These are phyloP conservation scores for Thelonectria discophora DNA, from an alignment of 2,329 filamentous ascomycete genomes.

Conservation along the genomic window DNA sequence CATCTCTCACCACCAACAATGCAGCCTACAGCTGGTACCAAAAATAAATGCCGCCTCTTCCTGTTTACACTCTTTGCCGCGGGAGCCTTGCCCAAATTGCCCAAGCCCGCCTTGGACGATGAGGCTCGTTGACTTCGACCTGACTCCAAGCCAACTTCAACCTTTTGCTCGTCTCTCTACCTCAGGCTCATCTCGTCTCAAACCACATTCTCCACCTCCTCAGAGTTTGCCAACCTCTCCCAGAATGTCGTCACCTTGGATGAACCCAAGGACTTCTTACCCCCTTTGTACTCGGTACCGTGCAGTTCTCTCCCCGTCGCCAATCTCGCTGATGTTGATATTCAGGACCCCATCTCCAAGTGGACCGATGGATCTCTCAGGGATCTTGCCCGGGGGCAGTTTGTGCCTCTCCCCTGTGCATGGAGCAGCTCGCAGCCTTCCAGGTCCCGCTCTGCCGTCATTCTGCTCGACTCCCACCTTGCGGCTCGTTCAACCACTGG, in stretches of 20 bases:
- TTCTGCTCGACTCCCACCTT: constrained; percentile 18
- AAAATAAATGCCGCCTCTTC: background rate
- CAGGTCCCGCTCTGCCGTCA: constrained; percentile 29
- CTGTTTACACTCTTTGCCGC: background rate
- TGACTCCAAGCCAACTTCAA: background rate
- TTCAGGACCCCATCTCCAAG: constrained; percentile 28
- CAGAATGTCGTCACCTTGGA: constrained; percentile 19
- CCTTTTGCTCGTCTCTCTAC: background rate
- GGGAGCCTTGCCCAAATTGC: background rate
- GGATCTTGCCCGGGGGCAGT: constrained; percentile 19
- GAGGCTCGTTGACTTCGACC: background rate
- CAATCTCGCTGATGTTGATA: constrained; percentile 30
- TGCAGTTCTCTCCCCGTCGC: constrained; percentile 17
- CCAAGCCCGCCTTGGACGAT: background rate
- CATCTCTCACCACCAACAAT: constrained; percentile 2
- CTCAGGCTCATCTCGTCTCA: background rate
- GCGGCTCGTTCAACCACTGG: constrained; percentile 28
- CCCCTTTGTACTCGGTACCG: background rate
- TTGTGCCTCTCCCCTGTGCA: constrained; percentile 22
- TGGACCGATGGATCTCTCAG: constrained; percentile 21
- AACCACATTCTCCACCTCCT: constrained; percentile 14
- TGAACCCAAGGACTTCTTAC: background rate
- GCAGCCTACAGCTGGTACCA: background rate
- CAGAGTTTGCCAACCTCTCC: constrained; percentile 19
- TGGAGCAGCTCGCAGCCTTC: constrained; percentile 21